These are phyloP conservation scores for Zea luxurians DNA, from an alignment of 176 grass and related monocot species.

Conservation along the genomic window DNA sequence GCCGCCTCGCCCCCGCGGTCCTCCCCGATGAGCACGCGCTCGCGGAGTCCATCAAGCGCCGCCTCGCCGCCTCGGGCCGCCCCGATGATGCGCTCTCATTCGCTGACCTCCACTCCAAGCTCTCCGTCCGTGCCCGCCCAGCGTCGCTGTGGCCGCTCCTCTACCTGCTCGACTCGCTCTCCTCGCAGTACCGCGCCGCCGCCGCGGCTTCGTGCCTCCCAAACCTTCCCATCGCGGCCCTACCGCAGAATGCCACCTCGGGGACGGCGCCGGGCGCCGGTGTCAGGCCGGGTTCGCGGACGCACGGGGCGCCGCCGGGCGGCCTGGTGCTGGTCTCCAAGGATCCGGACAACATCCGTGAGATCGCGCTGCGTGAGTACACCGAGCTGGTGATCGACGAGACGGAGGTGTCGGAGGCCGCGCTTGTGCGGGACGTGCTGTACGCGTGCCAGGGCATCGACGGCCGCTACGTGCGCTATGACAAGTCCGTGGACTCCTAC, in stretches of 20 bases:
- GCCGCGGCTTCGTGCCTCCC: conserved; percentile 39
- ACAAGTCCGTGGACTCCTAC: conserved; percentile 61
- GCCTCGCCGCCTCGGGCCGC: conserved; percentile 66
- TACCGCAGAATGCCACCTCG: conserved; percentile 20
- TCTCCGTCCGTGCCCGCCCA: conserved; percentile 60
- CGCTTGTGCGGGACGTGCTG: conserved; percentile 84
- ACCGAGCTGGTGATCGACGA: conserved; percentile 90
- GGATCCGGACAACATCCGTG: conserved; percentile 83
- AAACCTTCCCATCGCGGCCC: conserved; percentile 34
- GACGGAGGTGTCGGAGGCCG: conserved; percentile 75
- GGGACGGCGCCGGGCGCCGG: neutral
- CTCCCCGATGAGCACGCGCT: conserved; percentile 80
- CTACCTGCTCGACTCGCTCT: conserved; percentile 90
- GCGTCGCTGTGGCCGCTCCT: conserved; percentile 84
- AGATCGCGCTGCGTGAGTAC: conserved; percentile 89
- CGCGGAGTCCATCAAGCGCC: conserved; percentile 87
- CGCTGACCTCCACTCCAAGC: conserved; percentile 89
- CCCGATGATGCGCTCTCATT: conserved; percentile 76
- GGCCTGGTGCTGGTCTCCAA: conserved; percentile 80
- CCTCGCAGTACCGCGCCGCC: conserved; percentile 48
- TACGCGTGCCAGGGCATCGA: conserved; percentile 97
- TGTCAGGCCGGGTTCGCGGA: conserved; percentile 31
- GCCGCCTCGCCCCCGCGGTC: conserved; percentile 66
- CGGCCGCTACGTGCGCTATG: conserved; percentile 73
- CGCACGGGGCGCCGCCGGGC: conserved; percentile 41